Base-by-base conservation (phyloP, 495 filamentous ascomycete genomes). In the Staphylotrichum longicolle region DNA sequence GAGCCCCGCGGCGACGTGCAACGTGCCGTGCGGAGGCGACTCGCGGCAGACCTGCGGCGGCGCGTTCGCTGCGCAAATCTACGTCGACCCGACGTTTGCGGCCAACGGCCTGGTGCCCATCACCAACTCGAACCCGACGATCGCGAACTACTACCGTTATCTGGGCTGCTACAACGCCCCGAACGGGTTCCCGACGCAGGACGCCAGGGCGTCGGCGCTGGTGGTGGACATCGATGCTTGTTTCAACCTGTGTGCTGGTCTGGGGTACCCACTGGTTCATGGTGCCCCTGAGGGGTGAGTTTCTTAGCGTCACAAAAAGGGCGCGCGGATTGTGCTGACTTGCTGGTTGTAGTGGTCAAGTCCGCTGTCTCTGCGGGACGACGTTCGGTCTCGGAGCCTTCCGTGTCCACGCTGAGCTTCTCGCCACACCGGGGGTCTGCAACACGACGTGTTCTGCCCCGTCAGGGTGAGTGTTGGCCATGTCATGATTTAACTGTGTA, bases 31-130 rank as follows among this genome's bases (percentile, higher is more conserved):
- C 62, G 12, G 3, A 7, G 68, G 66, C 8, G 63, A 68, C 10
- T 4, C 2, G n/a, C 12, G 3, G 14, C 65, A 63, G 54, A 62
- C 41, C 10, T 68, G 68, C 39, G 63, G 66, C 8, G 65, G 65
- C 32, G 44, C 39, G 2, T 2, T 9, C 5, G 42, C 50, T 35
- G 62, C 65, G 27, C 54, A 66, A 32, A 20, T 68, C 3, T 70
- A 62, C 27, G 9, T 64, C 42, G 68, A 70, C 32, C 57, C 63
- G 2, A 56, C 63, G 6, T 70, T 68, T 62, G 61, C 63, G n/a
- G 60, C 58, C 10, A 53, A 56, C 30, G 46, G 35, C 3, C 32
- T 14, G 32, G 48, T 50, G 32, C 48, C 48, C 32, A 50, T 50
- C 48, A 14, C 4, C 48, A n/a, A 34, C 32, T 50, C 48, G 1